Conservation (phyloP, 495 filamentous ascomycete species). For the Amphirosellinia nigrospora region DNA sequence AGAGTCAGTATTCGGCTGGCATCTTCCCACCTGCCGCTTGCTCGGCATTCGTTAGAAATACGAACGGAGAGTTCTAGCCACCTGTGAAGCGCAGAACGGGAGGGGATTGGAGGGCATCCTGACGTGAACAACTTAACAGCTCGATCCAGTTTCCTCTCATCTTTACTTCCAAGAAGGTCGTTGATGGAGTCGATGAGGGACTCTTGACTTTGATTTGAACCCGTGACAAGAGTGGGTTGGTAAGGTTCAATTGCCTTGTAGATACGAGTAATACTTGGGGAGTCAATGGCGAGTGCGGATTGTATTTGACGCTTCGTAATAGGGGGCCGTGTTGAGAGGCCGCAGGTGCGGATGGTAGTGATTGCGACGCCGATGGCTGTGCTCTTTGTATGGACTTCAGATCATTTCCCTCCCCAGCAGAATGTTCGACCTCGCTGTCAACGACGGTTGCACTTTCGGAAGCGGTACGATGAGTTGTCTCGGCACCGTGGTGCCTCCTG, state of each 20-base stretch:
- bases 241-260: not conserved
- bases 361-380: not conserved
- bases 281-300: not conserved
- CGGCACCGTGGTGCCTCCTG: not conserved
- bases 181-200: constrained; percentile 3
- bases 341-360: not conserved
- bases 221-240: not conserved
- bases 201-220: not conserved
- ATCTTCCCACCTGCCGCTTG: constrained; percentile 35
- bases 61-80: constrained; percentile 44
- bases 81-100: constrained; percentile 26
- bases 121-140: constrained; percentile 35
- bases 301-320: not conserved
- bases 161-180: constrained; percentile 22
- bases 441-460: too few species aligned
- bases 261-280: not conserved
- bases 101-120: constrained; percentile 29
- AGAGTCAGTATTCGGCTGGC: constrained; percentile 40
- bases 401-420: not conserved
- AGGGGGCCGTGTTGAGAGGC: not conserved
- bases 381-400: not conserved
- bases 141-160: constrained; percentile 28
- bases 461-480: not conserved
- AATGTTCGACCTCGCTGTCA: not conserved
- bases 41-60: constrained; percentile 46